phyloP scores from a whole-genome alignment of 2,329 filamentous ascomycete genomes.

The Trichoderma polysporum region DNA sequence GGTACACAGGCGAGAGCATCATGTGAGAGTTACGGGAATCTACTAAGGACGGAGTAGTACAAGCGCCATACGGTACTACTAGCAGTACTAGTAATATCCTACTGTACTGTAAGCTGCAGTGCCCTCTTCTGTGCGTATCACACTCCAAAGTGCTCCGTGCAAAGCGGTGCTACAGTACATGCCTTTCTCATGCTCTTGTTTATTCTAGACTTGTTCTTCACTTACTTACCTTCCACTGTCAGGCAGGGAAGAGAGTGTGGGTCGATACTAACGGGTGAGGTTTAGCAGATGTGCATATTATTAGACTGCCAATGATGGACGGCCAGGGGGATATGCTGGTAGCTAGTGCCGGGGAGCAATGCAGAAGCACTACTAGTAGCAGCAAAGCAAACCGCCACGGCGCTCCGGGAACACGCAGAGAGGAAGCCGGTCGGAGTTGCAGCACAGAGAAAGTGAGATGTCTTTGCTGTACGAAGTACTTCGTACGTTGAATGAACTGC shows the following conservation, averaged over 20 bases:
- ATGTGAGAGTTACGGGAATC: background rate
- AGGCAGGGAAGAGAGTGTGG: background rate
- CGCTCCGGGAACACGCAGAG: background rate
- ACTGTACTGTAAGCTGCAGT: background rate
- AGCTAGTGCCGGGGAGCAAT: background rate
- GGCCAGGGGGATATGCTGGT: background rate
- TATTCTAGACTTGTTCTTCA: conserved; percentile 14
- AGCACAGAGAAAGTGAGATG: conserved; percentile 1
- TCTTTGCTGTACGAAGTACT: background rate
- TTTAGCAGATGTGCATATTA: background rate
- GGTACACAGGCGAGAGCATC: background rate
- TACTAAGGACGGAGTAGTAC: background rate
- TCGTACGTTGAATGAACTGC: conserved; percentile 10
- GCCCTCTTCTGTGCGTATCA: background rate
- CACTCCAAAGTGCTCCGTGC: background rate
- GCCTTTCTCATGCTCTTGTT: background rate
- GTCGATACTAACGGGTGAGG: background rate
- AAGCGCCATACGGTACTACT: background rate
- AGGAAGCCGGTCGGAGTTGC: conserved; percentile 4
- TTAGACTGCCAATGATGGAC: background rate
- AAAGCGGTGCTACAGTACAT: background rate
- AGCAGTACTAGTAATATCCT: too few species aligned
- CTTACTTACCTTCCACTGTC: background rate
- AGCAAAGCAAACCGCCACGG: conserved; percentile 13
- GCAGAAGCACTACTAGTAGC: background rate